Evolutionary conservation across 2,329 filamentous ascomycete species (phyloP), one percentile per base, ranked within the genome.

Genomic region (Akanthomyces uredinophilus): DNA sequence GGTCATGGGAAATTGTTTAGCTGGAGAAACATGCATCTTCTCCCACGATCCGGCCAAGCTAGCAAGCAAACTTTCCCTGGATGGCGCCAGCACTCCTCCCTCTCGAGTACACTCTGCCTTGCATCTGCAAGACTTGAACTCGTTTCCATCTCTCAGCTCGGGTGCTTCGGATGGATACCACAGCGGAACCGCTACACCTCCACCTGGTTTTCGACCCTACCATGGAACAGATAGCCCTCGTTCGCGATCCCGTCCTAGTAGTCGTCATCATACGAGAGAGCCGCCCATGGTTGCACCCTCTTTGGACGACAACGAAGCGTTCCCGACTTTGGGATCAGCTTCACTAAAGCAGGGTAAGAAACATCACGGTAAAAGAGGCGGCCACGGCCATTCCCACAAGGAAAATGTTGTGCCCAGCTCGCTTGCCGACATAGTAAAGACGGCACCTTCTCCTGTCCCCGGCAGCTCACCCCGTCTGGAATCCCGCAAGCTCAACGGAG

Each of bases 231-330:
- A 89, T 72, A 74, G 86, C 72, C 86, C 86, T 60, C 88, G 88
- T 29, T 84, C 91, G 27, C 86, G 90, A 65, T 98, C 95, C 29
- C 87, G 94, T 59, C 92, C 92, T 18, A 86, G 86, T 64, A 98
- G 94, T 72, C 87, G 93, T 41, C 89, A 90, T 82, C 79, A 80
- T 70, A 74, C 73, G 22, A 82, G 81, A 66, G 84, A 87, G n/a
- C 65, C 81, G 16, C 85, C 86, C 32, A 85, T 87, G 37, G 81
- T 86, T 27, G 89, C 90, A 16, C 89, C 90, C 35, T 87, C 91
- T 22, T 87, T 96, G 27, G 93, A 98, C 71, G 95, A 99, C 70
- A 94, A 91, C 22, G 95, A 99, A 70, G 95, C 94, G 0, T 99
- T 99, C 70, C 95, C 95, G 8, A 91, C 90, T 10, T 83, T 99